A percentile compares a stretch with the other conserved stretches of the same genome.
These are phyloP conservation scores for Phaeosphaeria sp. DNA, from an alignment of 2,329 filamentous ascomycete species.

Conservation along the genomic window DNA sequence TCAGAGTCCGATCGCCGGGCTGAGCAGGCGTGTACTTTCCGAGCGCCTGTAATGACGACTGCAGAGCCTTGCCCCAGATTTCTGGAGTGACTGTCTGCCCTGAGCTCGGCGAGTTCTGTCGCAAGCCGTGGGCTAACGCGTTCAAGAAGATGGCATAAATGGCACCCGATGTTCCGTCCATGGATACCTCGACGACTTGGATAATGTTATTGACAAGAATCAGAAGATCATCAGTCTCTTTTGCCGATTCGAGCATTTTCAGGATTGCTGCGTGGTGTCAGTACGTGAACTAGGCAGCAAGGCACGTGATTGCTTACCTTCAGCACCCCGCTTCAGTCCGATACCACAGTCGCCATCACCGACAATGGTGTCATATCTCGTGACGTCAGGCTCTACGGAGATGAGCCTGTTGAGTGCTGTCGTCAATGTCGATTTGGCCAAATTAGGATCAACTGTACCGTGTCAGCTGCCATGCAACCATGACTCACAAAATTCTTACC, in stretches of 20 bases:
- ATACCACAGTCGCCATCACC: conserved; percentile 92
- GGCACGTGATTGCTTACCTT: conserved; percentile 57
- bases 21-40: conserved; percentile 87
- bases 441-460: conserved; percentile 57
- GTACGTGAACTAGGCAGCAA: conserved; percentile 15
- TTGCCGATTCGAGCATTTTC: conserved; percentile 48
- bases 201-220: conserved; percentile 67
- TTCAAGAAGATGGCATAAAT: conserved; percentile 91
- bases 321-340: conserved; percentile 84
- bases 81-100: conserved; percentile 54
- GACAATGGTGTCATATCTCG: conserved; percentile 77
- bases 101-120: conserved; percentile 58
- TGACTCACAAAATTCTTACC: conserved; percentile 44
- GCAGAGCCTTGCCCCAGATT: conserved; percentile 72
- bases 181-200: conserved; percentile 69
- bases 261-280: conserved; percentile 49
- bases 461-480: conserved; percentile 12
- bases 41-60: conserved; percentile 68
- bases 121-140: conserved; percentile 73
- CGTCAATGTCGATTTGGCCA: conserved; percentile 60
- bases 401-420: conserved; percentile 67
- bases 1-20: conserved; percentile 85
- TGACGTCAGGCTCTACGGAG: conserved; percentile 69
- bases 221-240: conserved; percentile 63
- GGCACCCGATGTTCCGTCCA: conserved; percentile 79